A percentile compares a stretch with the other conserved stretches of the same genome.
These are phyloP conservation scores for Sarocladium strictum DNA, from an alignment of 2,329 filamentous ascomycete species.

Conservation along the genomic window DNA sequence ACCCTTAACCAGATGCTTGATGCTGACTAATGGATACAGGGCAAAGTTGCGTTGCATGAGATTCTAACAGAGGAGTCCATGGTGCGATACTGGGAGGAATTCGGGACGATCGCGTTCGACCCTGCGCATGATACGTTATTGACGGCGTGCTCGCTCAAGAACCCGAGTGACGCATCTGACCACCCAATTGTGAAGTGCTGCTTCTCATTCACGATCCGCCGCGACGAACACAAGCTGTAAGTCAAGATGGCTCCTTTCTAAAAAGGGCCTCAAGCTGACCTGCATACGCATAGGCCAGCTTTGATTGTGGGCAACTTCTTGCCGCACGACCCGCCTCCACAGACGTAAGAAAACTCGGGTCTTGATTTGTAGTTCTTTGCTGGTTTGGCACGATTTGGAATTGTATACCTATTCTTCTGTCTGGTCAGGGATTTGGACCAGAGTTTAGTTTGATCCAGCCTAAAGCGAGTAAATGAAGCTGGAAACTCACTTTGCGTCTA, in stretches of 20 bases:
- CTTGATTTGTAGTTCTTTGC: too few species aligned
- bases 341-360: conserved; percentile 12
- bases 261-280: background rate
- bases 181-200: conserved; percentile 81
- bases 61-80: conserved; percentile 92
- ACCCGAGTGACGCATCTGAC: conserved; percentile 62
- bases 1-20: too few species aligned
- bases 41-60: conserved; percentile 90
- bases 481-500: too few species aligned
- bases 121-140: conserved; percentile 88
- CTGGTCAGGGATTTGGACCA: too few species aligned
- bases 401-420: too few species aligned
- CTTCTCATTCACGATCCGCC: conserved; percentile 93
- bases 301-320: conserved; percentile 96
- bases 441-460: too few species aligned
- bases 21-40: conserved; percentile 46
- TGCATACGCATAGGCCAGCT: conserved; percentile 61
- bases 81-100: conserved; percentile 98
- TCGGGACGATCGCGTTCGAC: conserved; percentile 96
- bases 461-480: too few species aligned
- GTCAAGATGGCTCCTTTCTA: conserved; percentile 26
- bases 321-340: conserved; percentile 62
- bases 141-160: conserved; percentile 88
- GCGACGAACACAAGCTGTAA: conserved; percentile 95
- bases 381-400: too few species aligned